Evolutionary conservation across 495 filamentous ascomycete species (phyloP).

Genomic region (Massariosphaeria phaeospora): DNA sequence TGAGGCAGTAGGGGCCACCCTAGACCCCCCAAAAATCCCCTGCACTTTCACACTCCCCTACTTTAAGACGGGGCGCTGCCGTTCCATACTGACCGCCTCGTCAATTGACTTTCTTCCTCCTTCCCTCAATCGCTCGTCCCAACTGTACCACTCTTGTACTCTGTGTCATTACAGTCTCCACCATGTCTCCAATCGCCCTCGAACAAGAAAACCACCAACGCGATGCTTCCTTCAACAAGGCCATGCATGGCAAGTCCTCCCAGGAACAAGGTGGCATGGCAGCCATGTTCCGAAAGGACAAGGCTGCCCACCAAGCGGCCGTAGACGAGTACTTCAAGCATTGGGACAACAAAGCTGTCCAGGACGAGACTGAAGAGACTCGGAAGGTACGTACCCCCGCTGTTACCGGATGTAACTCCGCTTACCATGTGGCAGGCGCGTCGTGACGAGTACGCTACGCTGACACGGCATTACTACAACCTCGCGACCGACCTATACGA

Average conservation of each 20-base stretch:
- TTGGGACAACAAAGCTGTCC: constrained; percentile 90
- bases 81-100: not conserved
- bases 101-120: constrained; percentile 2
- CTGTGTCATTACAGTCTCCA: constrained; percentile 26
- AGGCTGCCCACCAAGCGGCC: constrained; percentile 75
- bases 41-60: too few relatives aligned
- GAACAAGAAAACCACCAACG: constrained; percentile 82
- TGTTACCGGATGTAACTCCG: not conserved
- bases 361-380: constrained; percentile 72
- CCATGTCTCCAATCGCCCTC: constrained; percentile 67
- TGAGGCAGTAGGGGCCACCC: too few relatives aligned
- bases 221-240: constrained; percentile 91
- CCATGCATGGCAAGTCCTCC: constrained; percentile 81
- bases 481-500: constrained; percentile 96
- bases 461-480: constrained; percentile 98
- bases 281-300: constrained; percentile 82
- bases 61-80: too few relatives aligned
- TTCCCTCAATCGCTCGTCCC: not conserved
- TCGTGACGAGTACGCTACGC: constrained; percentile 84
- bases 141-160: not conserved
- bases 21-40: too few relatives aligned
- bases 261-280: constrained; percentile 65
- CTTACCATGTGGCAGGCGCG: constrained; percentile 54
- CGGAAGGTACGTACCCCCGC: constrained; percentile 56
- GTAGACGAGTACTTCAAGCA: constrained; percentile 99